These are phyloP conservation scores for Erythrobasidium yunnanense DNA, from an alignment of 768 basidiomycete genomes.

Conservation along the genomic window DNA sequence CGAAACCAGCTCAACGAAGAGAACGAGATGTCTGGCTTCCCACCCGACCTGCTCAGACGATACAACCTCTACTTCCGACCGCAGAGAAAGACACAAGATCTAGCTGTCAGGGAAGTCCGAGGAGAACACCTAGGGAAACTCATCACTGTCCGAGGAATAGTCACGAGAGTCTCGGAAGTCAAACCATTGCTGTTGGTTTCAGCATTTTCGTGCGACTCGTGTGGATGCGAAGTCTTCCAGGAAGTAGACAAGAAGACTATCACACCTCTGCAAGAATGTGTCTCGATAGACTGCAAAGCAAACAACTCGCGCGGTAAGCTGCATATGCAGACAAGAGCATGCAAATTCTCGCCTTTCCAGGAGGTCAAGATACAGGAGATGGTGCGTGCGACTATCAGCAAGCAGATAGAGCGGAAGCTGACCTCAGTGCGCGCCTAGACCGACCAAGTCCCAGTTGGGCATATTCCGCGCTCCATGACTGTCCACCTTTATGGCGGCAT, in stretches of 20 bases:
- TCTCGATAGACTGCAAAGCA: slow-evolving; percentile 68
- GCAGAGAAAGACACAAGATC: slow-evolving; percentile 48
- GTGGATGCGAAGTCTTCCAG: slow-evolving; percentile 96
- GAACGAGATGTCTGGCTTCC: slow-evolving; percentile 63
- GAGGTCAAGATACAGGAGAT: slow-evolving; percentile 99
- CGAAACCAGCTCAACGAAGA: slow-evolving; percentile 72
- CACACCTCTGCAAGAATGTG: slow-evolving; percentile 75
- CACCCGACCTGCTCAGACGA: slow-evolving; percentile 78
- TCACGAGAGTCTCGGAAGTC: slow-evolving; percentile 96
- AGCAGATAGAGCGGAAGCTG: neutral
- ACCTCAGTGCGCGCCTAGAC: slow-evolving; percentile 50
- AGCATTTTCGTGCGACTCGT: slow-evolving; percentile 90
- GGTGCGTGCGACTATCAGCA: slow-evolving; percentile 47
- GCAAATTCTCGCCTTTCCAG: slow-evolving; percentile 94
- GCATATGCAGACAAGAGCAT: slow-evolving; percentile 97
- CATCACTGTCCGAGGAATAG: slow-evolving; percentile 93
- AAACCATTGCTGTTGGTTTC: slow-evolving; percentile 94
- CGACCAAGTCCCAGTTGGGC: slow-evolving; percentile 97
- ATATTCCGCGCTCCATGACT: slow-evolving; percentile 97
- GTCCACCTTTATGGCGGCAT: slow-evolving; percentile 83
- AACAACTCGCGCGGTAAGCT: slow-evolving; percentile 79
- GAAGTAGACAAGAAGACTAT: slow-evolving; percentile 88
- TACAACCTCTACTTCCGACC: slow-evolving; percentile 95
- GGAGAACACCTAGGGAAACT: slow-evolving; percentile 76
- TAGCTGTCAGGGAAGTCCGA: slow-evolving; percentile 86